Base-by-base conservation (phyloP, 352 stramenopile species). In the Phytophthora parvispora region DNA sequence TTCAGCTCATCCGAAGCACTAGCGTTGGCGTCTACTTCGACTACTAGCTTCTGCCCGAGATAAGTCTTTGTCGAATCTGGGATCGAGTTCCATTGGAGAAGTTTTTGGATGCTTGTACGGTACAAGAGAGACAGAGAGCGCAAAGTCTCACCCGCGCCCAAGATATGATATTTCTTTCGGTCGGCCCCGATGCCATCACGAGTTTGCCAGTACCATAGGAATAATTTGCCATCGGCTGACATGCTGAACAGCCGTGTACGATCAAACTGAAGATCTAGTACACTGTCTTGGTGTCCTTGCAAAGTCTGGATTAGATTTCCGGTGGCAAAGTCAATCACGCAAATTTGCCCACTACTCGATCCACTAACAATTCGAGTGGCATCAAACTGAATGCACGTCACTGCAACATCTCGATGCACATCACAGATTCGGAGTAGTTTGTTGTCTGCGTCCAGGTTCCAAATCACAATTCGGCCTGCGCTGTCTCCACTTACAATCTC, bases 201-300 rank as follows among this genome's bases (percentile, higher is more conserved):
- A 4, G 75, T 81, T 50, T 94, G 81, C 84, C 86, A 95, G 47
- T 81, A 91, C 84, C 86, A 94, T 15, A 94, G 61, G 2, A 77
- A 77, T 20, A 94, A 8, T 25, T 77, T 78, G 6, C 75, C 83
- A 59, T 94, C 84, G 0, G 67, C 62, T 13, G 84, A 91, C 74
- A 89, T 89, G 54, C 84, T 94, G 22, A 94, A 51, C 28, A 94
- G 65, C 1, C 84, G 64, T 36, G 80, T 90, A 7, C 83, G 84
- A 64, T 95, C 87, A 32, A 94, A 91, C 55, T 95, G 86, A 13
- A 94, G 55, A 54, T 95, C 87, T 8, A 94, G 51, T 1, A 95
- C 51, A 12, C 54, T 77, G 0, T 74, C 50, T 32, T 64, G 47
- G 52, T 94, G 84, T 2, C 80, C 84, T 10, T 79, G 62, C 4